Conservation (phyloP, 2,329 filamentous ascomycete species). For the Shiraia sp. region DNA sequence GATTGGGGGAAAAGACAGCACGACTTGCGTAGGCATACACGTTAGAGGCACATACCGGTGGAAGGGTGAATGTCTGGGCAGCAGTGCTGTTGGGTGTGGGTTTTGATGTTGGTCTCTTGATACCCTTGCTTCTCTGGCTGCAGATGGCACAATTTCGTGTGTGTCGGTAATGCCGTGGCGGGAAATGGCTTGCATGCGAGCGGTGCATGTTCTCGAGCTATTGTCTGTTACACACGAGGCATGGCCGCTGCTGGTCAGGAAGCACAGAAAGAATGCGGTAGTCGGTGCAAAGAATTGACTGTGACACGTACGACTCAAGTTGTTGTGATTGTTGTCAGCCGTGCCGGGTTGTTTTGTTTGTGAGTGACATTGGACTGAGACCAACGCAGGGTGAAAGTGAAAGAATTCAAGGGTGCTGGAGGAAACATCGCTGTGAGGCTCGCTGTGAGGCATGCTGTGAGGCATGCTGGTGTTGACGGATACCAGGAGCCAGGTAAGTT, state of each 20-base stretch:
- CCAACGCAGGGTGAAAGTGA: slow-evolving; percentile 15
- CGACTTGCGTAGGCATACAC: no score
- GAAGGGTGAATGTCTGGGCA: slow-evolving; percentile 2
- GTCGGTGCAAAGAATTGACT: slow-evolving; percentile 15
- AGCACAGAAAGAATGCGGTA: slow-evolving; percentile 20
- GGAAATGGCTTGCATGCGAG: slow-evolving; percentile 11
- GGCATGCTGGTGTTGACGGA: no score
- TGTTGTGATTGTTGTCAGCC: no score
- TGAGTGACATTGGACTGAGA: slow-evolving; percentile 8
- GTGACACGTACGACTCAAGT: slow-evolving; percentile 19
- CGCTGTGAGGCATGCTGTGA: no score
- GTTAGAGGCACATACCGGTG: no score
- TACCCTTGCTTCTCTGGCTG: slow-evolving; percentile 32
- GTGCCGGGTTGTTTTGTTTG: background rate
- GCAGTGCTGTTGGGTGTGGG: slow-evolving; percentile 2
- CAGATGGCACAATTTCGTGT: slow-evolving; percentile 10
- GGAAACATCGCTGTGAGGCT: no score
- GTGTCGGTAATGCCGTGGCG: slow-evolving; percentile 12
- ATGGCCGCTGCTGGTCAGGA: slow-evolving; percentile 25
- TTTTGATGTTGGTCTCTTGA: slow-evolving; percentile 24
- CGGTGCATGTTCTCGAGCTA: slow-evolving; percentile 21
- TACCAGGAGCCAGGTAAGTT: slow-evolving; percentile 12
- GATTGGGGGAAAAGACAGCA: no score
- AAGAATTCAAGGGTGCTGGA: slow-evolving; percentile 2
- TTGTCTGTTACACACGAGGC: slow-evolving; percentile 24